Base-by-base conservation (phyloP, 2,329 filamentous ascomycete species). In the Botrytis cinerea region DNA sequence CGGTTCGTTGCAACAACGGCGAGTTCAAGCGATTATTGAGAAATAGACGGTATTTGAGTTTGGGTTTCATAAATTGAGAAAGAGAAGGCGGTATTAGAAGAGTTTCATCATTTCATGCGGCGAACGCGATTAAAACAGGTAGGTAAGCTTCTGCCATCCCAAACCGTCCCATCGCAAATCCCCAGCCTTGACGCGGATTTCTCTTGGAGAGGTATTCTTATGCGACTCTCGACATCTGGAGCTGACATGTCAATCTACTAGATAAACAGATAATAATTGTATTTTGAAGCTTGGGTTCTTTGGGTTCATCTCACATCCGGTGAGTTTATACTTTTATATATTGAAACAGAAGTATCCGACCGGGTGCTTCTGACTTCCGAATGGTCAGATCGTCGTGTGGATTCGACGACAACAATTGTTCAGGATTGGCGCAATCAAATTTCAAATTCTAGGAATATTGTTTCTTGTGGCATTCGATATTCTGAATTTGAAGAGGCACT, bases 71-170 rank as follows among this genome's bases (percentile, higher is more conserved):
- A 64, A 62, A 74, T 74, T 75, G 73, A 72, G 74, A 70, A 77
- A 46, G 63, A 72, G 40, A 68, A 38, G 48, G 48, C 60, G 25
- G 48, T 25, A 59, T 59, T 73, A 73, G 72, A 73, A 71, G 60
- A 71, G 60, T 71, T 71, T 71, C 67, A 60, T 71, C 68, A 43
- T 73, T 73, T 73, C 43, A 51, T 54, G 48, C 76, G 74, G 73
- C 73, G 75, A 74, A 74, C 76, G 74, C 74, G 74, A 73, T 75
- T 75, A 75, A 76, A 76, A 71, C 73, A 76, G 75, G 76, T 77
- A 59, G 71, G 71, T 60, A 25, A 48, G 51, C 54, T 72, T 12
- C 46, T 57, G 35, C 48, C 51, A 32, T 22, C 3, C 51, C 51
- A n/a, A 32, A 45, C 35, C 48, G 48, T 69, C 32, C 66, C 66